phyloP scores from a whole-genome alignment of 352 stramenopile genomes.

The Phytophthora boehmeriae region DNA sequence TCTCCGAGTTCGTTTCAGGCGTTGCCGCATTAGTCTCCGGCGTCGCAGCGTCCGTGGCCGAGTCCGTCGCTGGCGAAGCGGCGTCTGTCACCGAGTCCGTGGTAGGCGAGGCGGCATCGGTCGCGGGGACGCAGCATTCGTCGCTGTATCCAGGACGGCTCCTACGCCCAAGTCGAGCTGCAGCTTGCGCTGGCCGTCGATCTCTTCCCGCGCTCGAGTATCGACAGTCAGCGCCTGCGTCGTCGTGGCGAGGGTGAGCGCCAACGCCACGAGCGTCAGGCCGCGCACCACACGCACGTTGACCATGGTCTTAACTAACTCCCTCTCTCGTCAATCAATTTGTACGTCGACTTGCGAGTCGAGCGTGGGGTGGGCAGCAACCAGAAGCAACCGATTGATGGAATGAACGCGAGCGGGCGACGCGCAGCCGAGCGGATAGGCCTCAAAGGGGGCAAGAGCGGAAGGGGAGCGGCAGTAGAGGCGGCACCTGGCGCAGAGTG shows the following conservation, averaged over 20 bases:
- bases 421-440: constrained; percentile 18
- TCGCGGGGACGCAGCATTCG: constrained; percentile 11
- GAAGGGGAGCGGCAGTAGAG: constrained; percentile 16
- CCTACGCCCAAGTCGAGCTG: constrained; percentile 2
- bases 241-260: constrained; percentile 16
- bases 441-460: constrained; percentile 1
- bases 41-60: constrained; percentile 9
- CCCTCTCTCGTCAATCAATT: constrained; percentile 16
- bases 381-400: constrained; percentile 29
- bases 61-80: not conserved
- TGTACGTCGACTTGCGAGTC: constrained; percentile 30
- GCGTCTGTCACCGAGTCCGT: constrained; percentile 5
- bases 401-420: constrained; percentile 30
- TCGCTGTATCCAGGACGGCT: not conserved
- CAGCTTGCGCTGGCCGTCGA: constrained; percentile 13
- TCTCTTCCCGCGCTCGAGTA: not conserved
- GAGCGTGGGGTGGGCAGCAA: constrained; percentile 29
- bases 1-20: not conserved
- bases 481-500: not conserved
- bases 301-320: constrained; percentile 20
- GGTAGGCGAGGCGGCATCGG: constrained; percentile 6
- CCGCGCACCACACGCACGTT: constrained; percentile 23
- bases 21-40: constrained; percentile 8
- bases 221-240: constrained; percentile 20
- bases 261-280: constrained; percentile 25